These are phyloP conservation scores for Scedosporium minutisporum DNA, from an alignment of 2,329 filamentous ascomycete genomes.

Conservation along the genomic window DNA sequence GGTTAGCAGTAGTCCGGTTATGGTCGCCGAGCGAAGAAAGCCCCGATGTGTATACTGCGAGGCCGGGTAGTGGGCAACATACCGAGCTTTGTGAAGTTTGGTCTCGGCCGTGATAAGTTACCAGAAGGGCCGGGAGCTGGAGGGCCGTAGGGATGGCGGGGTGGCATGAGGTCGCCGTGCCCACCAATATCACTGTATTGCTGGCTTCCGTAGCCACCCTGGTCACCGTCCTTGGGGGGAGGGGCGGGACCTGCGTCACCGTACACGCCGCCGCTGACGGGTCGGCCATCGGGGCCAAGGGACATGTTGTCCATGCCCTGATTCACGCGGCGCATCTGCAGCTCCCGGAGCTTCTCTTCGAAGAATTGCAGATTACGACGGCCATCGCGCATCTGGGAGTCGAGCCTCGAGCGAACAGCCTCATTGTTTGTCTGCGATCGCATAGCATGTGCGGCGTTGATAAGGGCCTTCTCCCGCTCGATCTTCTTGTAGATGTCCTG, in stretches of 20 bases:
- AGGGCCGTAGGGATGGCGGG: conserved; percentile 68
- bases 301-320: conserved; percentile 59
- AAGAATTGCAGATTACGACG: conserved; percentile 92
- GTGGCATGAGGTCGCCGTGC: conserved; percentile 67
- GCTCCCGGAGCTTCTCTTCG: conserved; percentile 80
- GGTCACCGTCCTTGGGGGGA: conserved; percentile 64
- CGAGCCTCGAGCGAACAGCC: conserved; percentile 77
- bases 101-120: conserved; percentile 61
- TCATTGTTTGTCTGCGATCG: conserved; percentile 92
- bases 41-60: background rate
- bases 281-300: conserved; percentile 39
- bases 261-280: conserved; percentile 34
- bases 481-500: conserved; percentile 93
- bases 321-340: conserved; percentile 71
- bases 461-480: conserved; percentile 89
- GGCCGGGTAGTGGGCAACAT: conserved; percentile 19
- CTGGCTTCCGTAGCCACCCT: conserved; percentile 50
- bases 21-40: background rate
- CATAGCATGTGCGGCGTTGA: conserved; percentile 91
- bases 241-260: conserved; percentile 41
- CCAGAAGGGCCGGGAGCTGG: conserved; percentile 51
- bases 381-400: conserved; percentile 89
- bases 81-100: conserved; percentile 97
- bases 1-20: too few relatives aligned
- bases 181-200: conserved; percentile 51